These are phyloP conservation scores for Gastroboletus turbinatus DNA, from an alignment of 1,284 basidiomycete genomes.

Conservation along the genomic window DNA sequence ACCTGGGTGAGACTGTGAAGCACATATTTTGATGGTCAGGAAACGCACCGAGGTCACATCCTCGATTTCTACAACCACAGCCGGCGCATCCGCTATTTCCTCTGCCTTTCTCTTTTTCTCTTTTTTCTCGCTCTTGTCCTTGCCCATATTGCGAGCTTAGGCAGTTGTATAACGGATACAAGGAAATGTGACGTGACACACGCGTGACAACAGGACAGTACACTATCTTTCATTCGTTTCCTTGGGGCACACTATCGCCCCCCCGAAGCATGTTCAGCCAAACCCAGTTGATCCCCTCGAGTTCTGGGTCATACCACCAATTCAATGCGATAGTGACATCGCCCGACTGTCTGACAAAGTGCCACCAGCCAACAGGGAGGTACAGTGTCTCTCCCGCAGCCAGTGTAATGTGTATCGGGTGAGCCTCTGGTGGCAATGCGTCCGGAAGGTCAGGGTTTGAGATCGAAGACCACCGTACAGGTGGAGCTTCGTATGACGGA, in stretches of 20 bases:
- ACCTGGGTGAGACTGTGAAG: conserved; percentile 9
- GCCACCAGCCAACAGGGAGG: conserved; percentile 90
- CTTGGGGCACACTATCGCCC: conserved; percentile 21
- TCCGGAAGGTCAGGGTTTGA: conserved; percentile 49
- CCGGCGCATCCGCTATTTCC: conserved; percentile 34
- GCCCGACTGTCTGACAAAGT: conserved; percentile 72
- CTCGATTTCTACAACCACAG: conserved; percentile 52
- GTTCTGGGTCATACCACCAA: conserved; percentile 86
- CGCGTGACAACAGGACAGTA: conserved; percentile 15
- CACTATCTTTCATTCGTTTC: conserved; percentile 24
- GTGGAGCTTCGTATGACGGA: conserved; percentile 42
- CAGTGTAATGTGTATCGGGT: conserved; percentile 67
- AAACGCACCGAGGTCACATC: conserved; percentile 45
- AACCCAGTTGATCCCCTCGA: conserved; percentile 67
- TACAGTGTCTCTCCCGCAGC: conserved; percentile 80
- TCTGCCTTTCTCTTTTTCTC: conserved; percentile 43
- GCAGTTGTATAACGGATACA: neutral
- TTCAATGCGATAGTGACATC: conserved; percentile 76
- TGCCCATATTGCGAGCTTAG: conserved; percentile 42
- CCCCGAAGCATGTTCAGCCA: conserved; percentile 62
- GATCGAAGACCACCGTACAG: conserved; percentile 76
- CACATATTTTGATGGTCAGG: neutral
- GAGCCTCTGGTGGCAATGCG: conserved; percentile 49
- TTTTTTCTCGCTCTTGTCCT: conserved; percentile 70
- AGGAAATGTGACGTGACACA: conserved; percentile 26